phyloP scores from a whole-genome alignment of 2,329 filamentous ascomycete genomes.

The Fusarium sp. region DNA sequence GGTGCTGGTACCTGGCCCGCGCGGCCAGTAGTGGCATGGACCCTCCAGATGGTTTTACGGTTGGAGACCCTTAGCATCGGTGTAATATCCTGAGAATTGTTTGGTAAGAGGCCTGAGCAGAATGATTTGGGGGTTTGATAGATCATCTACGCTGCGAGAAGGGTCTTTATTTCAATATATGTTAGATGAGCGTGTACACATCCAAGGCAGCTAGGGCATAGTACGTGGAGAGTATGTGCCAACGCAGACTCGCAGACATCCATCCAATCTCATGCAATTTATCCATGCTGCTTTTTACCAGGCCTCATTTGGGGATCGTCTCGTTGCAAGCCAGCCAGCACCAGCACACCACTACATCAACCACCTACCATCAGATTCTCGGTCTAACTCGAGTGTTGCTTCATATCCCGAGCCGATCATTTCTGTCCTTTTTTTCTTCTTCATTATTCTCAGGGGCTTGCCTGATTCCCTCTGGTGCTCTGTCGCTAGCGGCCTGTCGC shows the following conservation, averaged over 20 bases:
- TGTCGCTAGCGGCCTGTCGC: constrained; percentile 18
- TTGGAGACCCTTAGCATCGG: constrained; percentile 37
- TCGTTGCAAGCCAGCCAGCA: constrained; percentile 12
- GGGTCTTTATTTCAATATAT: constrained; percentile 15
- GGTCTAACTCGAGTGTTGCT: constrained; percentile 19
- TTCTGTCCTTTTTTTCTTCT: constrained; percentile 10
- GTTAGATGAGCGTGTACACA: background rate
- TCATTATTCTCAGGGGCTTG: constrained; percentile 27
- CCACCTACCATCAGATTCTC: constrained; percentile 15
- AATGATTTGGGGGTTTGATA: constrained; percentile 2
- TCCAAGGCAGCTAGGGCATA: too few species aligned
- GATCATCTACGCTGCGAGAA: constrained; percentile 4
- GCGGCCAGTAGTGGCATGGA: constrained; percentile 34
- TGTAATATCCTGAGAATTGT: constrained; percentile 15
- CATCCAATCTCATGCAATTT: background rate
- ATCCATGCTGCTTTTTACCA: constrained; percentile 12
- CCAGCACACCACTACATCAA: constrained; percentile 24
- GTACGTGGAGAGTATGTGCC: background rate
- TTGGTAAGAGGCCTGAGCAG: constrained; percentile 3
- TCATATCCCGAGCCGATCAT: constrained; percentile 20
- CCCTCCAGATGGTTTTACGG: constrained; percentile 25
- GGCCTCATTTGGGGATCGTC: constrained; percentile 15
- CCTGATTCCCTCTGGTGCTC: constrained; percentile 10
- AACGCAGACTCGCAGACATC: background rate
- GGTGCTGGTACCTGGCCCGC: constrained; percentile 36